Conservation (phyloP, 495 filamentous ascomycete genomes). For the Tuber brumale region DNA sequence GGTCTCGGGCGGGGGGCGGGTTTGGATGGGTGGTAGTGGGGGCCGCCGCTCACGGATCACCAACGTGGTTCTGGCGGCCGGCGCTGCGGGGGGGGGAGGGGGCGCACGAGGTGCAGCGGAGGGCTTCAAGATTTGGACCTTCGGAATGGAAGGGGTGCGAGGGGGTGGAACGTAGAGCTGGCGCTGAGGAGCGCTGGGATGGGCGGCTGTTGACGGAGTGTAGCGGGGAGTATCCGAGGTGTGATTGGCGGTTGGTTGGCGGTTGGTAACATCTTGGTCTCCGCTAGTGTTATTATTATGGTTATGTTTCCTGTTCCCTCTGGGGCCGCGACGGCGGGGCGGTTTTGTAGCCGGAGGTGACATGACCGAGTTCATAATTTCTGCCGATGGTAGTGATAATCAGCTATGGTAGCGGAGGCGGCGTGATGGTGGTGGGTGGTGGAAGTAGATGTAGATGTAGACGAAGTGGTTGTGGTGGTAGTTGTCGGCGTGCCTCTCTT, state of each 20-base stretch:
- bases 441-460: not conserved
- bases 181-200: not conserved
- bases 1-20: not conserved
- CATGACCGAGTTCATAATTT: constrained; percentile 3
- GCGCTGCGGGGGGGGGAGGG: not conserved
- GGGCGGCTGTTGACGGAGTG: not conserved
- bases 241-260: not conserved
- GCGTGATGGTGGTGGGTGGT: not conserved
- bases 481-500: not conserved
- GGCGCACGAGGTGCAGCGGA: not conserved
- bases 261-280: not conserved
- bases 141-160: not conserved
- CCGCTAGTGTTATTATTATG: not conserved
- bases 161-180: not conserved
- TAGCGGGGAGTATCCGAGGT: not conserved
- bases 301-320: not conserved
- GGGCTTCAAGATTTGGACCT: not conserved
- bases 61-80: not conserved
- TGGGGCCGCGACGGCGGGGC: not conserved
- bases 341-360: constrained; percentile 1
- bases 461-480: not conserved
- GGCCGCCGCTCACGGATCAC: not conserved
- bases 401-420: not conserved
- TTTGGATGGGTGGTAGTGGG: not conserved
- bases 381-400: not conserved